phyloP scores from a whole-genome alignment of 139 green algal genomes.

The Micractinium sp. region DNA sequence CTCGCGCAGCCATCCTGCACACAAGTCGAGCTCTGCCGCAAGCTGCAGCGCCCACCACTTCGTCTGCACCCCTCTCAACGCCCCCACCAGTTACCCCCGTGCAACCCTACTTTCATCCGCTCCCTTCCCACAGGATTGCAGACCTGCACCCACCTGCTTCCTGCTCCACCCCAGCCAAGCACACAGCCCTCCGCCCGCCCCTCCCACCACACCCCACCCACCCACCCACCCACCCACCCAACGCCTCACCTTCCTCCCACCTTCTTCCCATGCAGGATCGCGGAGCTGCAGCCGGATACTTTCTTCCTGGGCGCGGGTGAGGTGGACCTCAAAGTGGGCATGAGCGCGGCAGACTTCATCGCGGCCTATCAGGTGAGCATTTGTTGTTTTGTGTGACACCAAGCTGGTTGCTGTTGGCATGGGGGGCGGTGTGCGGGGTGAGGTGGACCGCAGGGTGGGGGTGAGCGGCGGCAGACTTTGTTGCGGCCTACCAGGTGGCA shows the following conservation, averaged over 20 bases:
- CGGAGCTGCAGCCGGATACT: slow-evolving; percentile 54
- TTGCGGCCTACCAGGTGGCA: too few relatives aligned
- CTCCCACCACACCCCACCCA: not conserved
- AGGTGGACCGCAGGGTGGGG: not conserved
- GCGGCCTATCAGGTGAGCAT: slow-evolving; percentile 49
- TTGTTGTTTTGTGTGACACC: too few relatives aligned
- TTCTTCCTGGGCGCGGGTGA: slow-evolving; percentile 91
- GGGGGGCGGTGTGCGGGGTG: not conserved
- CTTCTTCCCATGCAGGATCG: slow-evolving; percentile 37
- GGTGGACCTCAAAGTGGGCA: slow-evolving; percentile 88
- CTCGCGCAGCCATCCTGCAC: too few relatives aligned
- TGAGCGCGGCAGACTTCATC: slow-evolving; percentile 67
- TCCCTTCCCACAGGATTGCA: not conserved
- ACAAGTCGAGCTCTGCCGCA: too few relatives aligned
- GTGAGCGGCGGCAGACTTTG: too few relatives aligned
- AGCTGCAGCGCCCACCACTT: too few relatives aligned
- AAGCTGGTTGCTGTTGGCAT: not conserved
- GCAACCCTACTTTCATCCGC: not conserved
- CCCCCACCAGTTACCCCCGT: too few relatives aligned
- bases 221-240: not conserved
- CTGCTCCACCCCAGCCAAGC: too few relatives aligned
- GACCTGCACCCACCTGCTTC: not conserved
- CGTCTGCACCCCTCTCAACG: too few relatives aligned
- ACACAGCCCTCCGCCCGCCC: not conserved
- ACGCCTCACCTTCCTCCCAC: not conserved